Evolutionary conservation across 1,284 basidiomycete genomes (phyloP).

Genomic region (Ganoderma boninense): DNA sequence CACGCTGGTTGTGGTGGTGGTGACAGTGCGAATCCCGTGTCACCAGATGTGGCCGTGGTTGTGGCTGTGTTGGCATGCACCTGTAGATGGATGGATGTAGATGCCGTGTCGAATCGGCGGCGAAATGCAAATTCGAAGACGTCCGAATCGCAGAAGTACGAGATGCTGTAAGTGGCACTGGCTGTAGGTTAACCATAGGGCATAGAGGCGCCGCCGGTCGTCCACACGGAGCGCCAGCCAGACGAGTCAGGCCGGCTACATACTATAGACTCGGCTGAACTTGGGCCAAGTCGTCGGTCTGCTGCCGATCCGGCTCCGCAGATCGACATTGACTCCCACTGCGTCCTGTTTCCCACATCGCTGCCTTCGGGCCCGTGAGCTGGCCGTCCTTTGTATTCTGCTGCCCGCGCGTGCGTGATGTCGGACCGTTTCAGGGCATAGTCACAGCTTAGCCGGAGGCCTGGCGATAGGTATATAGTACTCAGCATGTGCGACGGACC

Average conservation of each 20-base stretch:
- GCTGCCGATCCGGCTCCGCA: not conserved
- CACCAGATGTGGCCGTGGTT: not conserved
- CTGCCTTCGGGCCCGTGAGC: too few species aligned
- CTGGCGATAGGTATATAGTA: not conserved
- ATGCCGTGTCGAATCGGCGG: not conserved
- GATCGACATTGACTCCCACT: not conserved
- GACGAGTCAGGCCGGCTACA: too few species aligned
- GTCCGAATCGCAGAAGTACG: not conserved
- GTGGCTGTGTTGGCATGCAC: not conserved
- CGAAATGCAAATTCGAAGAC: not conserved
- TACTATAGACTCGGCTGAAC: not conserved
- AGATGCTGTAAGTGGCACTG: not conserved
- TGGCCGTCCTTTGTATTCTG: not conserved
- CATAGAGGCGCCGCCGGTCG: too few species aligned
- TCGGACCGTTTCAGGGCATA: not conserved
- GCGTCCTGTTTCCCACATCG: not conserved
- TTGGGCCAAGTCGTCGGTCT: too few species aligned
- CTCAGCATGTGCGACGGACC: not conserved
- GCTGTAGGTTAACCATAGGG: too few species aligned
- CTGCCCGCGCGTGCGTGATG: not conserved
- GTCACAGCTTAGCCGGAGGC: not conserved
- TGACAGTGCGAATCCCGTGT: not conserved
- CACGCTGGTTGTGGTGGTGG: too few species aligned
- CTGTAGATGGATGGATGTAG: not conserved
- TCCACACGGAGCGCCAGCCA: too few species aligned